Conservation (phyloP, 495 filamentous ascomycete species). For the Podospora tetraspora region DNA sequence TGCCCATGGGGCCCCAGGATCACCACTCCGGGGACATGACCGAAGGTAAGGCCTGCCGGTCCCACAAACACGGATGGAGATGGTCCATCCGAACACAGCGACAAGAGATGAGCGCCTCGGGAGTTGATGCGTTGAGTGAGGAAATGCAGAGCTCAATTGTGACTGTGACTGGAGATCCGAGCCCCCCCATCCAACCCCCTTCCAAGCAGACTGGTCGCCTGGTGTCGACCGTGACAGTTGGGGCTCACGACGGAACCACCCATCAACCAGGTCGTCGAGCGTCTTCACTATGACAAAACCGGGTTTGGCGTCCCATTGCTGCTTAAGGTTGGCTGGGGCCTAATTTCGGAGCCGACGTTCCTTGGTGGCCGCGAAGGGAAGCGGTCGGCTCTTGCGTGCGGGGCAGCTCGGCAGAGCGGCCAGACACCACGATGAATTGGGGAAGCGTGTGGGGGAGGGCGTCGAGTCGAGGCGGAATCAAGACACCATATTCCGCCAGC, state of each 20-base stretch:
- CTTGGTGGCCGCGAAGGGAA: conserved; percentile 29
- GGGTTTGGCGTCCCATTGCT: conserved; percentile 20
- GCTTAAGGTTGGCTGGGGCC: conserved; percentile 17
- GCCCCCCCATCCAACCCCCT: too few species aligned
- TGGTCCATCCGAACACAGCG: neutral
- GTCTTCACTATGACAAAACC: conserved; percentile 19
- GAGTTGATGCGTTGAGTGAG: neutral
- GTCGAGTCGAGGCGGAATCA: conserved; percentile 24
- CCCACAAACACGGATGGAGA: neutral
- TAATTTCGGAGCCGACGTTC: conserved; percentile 32
- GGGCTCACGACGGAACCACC: conserved; percentile 13
- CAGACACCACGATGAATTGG: conserved; percentile 5
- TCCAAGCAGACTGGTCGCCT: neutral
- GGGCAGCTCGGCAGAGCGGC: conserved; percentile 16
- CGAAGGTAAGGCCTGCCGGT: too few species aligned
- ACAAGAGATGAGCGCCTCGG: neutral
- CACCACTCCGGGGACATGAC: neutral
- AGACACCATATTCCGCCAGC: conserved; percentile 24
- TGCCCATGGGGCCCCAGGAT: neutral
- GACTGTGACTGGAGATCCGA: neutral
- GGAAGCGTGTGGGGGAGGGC: conserved; percentile 3
- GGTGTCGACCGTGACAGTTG: neutral
- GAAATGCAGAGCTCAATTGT: neutral
- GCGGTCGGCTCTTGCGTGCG: conserved; percentile 24
- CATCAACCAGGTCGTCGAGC: conserved; percentile 25